These are phyloP conservation scores for Candida peoriensis DNA, from an alignment of 805 yeast species.

Conservation along the genomic window DNA sequence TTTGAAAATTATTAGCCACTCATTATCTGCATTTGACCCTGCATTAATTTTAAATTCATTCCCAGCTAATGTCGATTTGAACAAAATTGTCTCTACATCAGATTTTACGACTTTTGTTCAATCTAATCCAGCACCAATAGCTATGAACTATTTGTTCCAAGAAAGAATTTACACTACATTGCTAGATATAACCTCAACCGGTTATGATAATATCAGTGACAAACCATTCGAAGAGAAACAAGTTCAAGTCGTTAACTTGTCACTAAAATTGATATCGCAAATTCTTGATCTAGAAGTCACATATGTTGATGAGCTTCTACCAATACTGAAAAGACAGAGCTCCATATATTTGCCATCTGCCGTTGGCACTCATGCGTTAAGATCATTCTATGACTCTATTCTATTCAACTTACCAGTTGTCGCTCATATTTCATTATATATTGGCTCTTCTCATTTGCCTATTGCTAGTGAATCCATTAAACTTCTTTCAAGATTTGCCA, in stretches of 20 bases:
- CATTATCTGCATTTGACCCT: conserved; percentile 48
- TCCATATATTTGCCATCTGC: conserved; percentile 27
- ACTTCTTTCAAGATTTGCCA: conserved; percentile 47
- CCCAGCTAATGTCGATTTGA: conserved; percentile 46
- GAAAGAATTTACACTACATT: conserved; percentile 52
- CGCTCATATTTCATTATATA: conserved; percentile 70
- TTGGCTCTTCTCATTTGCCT: conserved; percentile 47
- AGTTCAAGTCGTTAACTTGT: conserved; percentile 32
- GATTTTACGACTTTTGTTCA: conserved; percentile 48
- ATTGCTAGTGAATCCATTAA: conserved; percentile 51
- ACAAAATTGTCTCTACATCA: conserved; percentile 38
- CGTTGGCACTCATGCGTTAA: conserved; percentile 53
- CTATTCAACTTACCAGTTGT: conserved; percentile 65
- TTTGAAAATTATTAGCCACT: conserved; percentile 43
- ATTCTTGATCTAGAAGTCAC: conserved; percentile 52
- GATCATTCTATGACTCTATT: conserved; percentile 67
- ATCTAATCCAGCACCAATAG: conserved; percentile 66
- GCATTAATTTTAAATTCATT: conserved; percentile 46
- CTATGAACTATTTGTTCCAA: conserved; percentile 57
- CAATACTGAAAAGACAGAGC: conserved; percentile 39
- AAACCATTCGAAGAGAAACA: conserved; percentile 28
- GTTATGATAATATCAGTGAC: conserved; percentile 51
- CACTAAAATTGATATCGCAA: conserved; percentile 40
- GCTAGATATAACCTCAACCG: conserved; percentile 51
- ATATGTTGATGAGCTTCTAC: conserved; percentile 50